Percentiles rank a stretch among this genome's conserved stretches.
Conservation (phyloP, 305 asterid genomes). For the Fraxinus paxiana region DNA sequence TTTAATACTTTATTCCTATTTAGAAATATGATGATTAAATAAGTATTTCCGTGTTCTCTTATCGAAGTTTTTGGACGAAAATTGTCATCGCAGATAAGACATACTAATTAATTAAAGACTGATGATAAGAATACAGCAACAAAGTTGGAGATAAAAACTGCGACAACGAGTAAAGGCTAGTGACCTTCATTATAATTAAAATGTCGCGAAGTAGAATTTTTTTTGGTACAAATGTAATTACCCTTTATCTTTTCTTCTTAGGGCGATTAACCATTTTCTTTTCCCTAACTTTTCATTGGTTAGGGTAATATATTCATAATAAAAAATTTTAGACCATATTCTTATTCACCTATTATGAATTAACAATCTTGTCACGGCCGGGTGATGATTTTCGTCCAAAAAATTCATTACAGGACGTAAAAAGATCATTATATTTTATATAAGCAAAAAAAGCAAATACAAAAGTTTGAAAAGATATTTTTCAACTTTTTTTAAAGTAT, state of each 20-base stretch:
- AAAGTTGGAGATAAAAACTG: neutral
- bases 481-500: too few species aligned
- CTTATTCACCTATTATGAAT: neutral
- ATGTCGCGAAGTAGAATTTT: too few species aligned
- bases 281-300: too few species aligned
- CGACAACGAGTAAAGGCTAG: neutral
- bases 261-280: neutral
- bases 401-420: neutral
- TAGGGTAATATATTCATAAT: too few species aligned
- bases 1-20: neutral
- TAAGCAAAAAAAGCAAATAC: too few species aligned
- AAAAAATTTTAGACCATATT: too few species aligned
- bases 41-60: neutral
- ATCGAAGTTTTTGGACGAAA: neutral
- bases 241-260: neutral
- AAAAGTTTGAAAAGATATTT: neutral
- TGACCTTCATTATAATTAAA: neutral
- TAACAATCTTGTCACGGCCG: neutral
- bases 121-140: neutral
- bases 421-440: neutral
- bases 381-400: neutral
- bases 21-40: too few species aligned
- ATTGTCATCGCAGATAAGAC: neutral
- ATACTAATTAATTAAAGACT: neutral
- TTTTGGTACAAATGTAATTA: neutral